phyloP scores from a whole-genome alignment of 164 flowering plant genomes.

The Aristolochia fimbriata region DNA sequence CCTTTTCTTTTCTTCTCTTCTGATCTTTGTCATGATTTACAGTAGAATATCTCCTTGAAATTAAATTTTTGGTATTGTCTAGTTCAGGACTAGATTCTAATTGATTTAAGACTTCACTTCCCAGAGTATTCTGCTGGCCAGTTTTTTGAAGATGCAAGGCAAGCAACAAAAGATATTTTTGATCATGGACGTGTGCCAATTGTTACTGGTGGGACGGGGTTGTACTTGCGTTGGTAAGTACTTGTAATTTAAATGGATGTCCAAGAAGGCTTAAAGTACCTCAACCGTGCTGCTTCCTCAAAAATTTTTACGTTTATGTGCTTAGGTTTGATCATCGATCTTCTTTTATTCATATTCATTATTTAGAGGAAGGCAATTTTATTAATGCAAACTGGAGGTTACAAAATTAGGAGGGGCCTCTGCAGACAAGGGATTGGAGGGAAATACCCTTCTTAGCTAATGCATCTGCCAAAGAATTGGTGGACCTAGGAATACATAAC shows the following conservation, averaged over 20 bases:
- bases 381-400: too few species aligned
- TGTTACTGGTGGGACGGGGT: conserved; percentile 87
- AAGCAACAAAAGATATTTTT: conserved; percentile 58
- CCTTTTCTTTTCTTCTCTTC: too few species aligned
- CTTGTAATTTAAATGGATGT: not conserved
- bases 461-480: too few species aligned
- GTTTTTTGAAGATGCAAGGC: conserved; percentile 85
- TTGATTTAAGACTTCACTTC: not conserved
- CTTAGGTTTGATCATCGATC: not conserved
- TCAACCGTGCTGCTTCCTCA: too few species aligned
- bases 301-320: not conserved
- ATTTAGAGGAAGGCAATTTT: too few species aligned
- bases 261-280: not conserved
- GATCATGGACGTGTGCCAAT: conserved; percentile 70
- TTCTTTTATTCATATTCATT: not conserved
- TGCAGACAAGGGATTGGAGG: too few species aligned
- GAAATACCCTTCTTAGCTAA: too few species aligned
- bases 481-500: too few species aligned
- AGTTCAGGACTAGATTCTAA: not conserved
- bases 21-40: too few species aligned
- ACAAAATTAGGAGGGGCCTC: too few species aligned
- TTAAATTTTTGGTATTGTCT: not conserved
- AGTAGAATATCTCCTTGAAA: not conserved
- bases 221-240: conserved; percentile 84
- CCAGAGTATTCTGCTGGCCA: conserved; percentile 88